These are phyloP conservation scores for Kalanchoe fedtschenkoi DNA, from an alignment of 164 flowering plant genomes.

Conservation along the genomic window DNA sequence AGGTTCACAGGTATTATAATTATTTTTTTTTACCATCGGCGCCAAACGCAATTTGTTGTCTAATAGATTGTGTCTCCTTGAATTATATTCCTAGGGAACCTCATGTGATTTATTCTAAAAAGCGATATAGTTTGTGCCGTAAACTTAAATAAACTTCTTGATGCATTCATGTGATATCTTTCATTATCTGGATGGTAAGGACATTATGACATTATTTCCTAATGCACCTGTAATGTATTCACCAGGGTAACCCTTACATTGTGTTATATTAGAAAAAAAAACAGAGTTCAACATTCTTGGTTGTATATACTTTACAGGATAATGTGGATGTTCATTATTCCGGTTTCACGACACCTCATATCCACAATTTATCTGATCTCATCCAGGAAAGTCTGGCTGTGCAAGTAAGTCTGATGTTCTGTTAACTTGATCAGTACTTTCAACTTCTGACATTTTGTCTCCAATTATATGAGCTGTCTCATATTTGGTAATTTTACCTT, in stretches of 20 bases:
- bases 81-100: not conserved
- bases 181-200: not conserved
- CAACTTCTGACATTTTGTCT: not conserved
- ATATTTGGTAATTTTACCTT: not conserved
- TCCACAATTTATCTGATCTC: conserved; percentile 86
- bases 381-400: conserved; percentile 54
- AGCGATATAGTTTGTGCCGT: not conserved
- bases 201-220: not conserved
- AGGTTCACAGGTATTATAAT: conserved; percentile 50
- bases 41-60: not conserved
- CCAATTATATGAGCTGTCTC: not conserved
- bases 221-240: not conserved
- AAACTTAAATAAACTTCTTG: not conserved
- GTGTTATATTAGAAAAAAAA: not conserved
- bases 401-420: conserved; percentile 30
- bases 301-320: conserved; percentile 42
- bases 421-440: not conserved
- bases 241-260: not conserved
- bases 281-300: not conserved
- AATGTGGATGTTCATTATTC: conserved; percentile 62
- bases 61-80: not conserved
- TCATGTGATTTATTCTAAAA: not conserved
- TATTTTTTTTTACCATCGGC: not conserved
- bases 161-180: not conserved
- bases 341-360: conserved; percentile 72